These are phyloP conservation scores for Rutstroemia sp. DNA, from an alignment of 2,329 filamentous ascomycete genomes.

Conservation along the genomic window DNA sequence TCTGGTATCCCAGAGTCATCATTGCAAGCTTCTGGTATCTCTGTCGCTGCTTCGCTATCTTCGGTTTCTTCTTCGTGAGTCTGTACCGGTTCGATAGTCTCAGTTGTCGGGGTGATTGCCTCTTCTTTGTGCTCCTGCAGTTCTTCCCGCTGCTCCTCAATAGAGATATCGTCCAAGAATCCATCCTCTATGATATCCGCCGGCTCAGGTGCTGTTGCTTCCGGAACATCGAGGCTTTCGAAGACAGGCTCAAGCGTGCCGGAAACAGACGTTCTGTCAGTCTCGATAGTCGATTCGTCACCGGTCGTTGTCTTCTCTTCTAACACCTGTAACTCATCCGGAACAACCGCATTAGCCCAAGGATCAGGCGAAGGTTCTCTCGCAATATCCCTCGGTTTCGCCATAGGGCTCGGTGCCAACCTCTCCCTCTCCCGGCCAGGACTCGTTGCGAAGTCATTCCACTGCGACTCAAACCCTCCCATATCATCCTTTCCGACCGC, in stretches of 20 bases:
- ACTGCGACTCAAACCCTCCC: constrained; percentile 9
- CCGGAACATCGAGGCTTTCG: background rate
- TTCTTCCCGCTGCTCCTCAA: too few species aligned
- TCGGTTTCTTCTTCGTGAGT: background rate
- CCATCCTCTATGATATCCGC: background rate
- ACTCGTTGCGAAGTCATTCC: constrained; percentile 9
- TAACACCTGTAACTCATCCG: background rate
- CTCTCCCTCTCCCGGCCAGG: constrained; percentile 3
- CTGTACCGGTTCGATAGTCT: background rate
- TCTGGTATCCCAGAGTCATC: constrained; percentile 10
- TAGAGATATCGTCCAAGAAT: background rate
- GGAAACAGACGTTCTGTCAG: too few species aligned
- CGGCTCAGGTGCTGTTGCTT: background rate
- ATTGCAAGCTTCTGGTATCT: background rate
- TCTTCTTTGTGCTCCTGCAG: background rate
- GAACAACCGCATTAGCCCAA: constrained; percentile 17
- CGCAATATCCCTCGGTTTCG: constrained; percentile 8
- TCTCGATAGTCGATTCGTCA: background rate
- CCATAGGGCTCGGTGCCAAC: constrained; percentile 13
- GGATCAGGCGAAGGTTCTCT: constrained; percentile 26
- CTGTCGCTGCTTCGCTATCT: background rate
- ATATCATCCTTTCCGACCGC: constrained; percentile 4
- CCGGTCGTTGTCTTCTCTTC: background rate
- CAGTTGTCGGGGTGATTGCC: background rate
- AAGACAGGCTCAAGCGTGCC: too few species aligned